Percentiles rank a stretch among this genome's conserved stretches.
Conservation (phyloP, 345 rosid genomes). For the Gynandropsis gynandra region DNA sequence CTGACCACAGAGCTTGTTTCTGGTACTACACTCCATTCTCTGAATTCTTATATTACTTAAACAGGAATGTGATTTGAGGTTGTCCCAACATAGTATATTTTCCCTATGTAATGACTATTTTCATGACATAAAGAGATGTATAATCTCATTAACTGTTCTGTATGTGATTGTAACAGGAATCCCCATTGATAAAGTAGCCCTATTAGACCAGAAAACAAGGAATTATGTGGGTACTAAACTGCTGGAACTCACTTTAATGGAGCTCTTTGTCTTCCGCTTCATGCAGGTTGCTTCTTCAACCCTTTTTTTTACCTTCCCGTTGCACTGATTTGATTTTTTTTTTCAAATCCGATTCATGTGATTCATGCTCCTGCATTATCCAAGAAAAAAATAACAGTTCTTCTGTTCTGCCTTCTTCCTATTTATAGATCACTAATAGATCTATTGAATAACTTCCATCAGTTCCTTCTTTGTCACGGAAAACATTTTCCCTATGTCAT, state of each 20-base stretch:
- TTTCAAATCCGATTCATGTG: background rate
- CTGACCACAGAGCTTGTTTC: slow-evolving; percentile 74
- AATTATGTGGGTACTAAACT: slow-evolving; percentile 73
- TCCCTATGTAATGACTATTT: background rate
- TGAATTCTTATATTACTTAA: background rate
- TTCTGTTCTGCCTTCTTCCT: too few relatives aligned
- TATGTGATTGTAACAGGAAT: slow-evolving; percentile 43
- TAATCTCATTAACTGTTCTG: slow-evolving; percentile 9
- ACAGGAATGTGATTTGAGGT: background rate
- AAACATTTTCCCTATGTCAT: too few relatives aligned
- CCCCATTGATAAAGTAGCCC: slow-evolving; percentile 84
- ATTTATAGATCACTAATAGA: too few relatives aligned
- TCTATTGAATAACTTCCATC: too few relatives aligned
- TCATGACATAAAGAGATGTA: background rate
- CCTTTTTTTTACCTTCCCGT: slow-evolving; percentile 10
- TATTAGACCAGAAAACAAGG: slow-evolving; percentile 64
- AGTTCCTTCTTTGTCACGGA: too few relatives aligned
- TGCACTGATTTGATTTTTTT: background rate
- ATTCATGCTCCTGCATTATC: too few relatives aligned
- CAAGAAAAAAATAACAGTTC: background rate
- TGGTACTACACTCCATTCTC: slow-evolving; percentile 31
- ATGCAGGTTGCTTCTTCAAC: slow-evolving; percentile 50
- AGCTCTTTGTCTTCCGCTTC: slow-evolving; percentile 82
- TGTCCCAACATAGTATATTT: background rate
- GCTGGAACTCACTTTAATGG: slow-evolving; percentile 78